phyloP scores from a whole-genome alignment of 129 eudicot genomes.

The Escallonia rubra region DNA sequence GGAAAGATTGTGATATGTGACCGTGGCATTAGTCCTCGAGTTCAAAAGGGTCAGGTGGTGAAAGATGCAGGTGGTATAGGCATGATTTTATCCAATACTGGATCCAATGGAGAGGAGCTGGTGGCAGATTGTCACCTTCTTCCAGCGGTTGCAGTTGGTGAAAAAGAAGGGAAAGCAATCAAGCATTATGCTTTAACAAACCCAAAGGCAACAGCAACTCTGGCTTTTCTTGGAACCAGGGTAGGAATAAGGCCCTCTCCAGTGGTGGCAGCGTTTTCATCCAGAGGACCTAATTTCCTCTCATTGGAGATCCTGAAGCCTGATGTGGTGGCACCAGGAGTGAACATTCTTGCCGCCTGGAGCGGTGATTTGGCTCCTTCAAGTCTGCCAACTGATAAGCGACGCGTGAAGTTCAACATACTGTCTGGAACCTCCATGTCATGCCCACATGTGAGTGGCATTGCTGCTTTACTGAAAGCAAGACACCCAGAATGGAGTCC shows the following conservation, averaged over 20 bases:
- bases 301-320: conserved; percentile 73
- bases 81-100: conserved; percentile 85
- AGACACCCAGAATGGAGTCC: conserved; percentile 90
- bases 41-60: conserved; percentile 90
- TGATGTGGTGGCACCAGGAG: conserved; percentile 90
- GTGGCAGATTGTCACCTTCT: conserved; percentile 87
- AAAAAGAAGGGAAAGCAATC: conserved; percentile 50
- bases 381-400: conserved; percentile 49
- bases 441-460: conserved; percentile 91
- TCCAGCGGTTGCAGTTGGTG: conserved; percentile 85
- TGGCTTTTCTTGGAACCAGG: conserved; percentile 67
- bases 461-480: conserved; percentile 78
- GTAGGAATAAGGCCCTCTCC: conserved; percentile 71
- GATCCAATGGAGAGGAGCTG: conserved; percentile 77
- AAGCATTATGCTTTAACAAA: conserved; percentile 49
- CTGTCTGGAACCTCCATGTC: conserved; percentile 97
- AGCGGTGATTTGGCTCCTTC: conserved; percentile 70
- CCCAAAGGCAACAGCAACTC: conserved; percentile 52
- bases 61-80: conserved; percentile 90
- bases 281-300: conserved; percentile 81
- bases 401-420: conserved; percentile 70
- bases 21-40: conserved; percentile 87
- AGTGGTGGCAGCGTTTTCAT: conserved; percentile 91
- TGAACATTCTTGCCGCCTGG: conserved; percentile 94
- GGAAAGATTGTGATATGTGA: conserved; percentile 89